Base-by-base conservation (phyloP, 495 filamentous ascomycete genomes). In the Tuber melanosporum region DNA sequence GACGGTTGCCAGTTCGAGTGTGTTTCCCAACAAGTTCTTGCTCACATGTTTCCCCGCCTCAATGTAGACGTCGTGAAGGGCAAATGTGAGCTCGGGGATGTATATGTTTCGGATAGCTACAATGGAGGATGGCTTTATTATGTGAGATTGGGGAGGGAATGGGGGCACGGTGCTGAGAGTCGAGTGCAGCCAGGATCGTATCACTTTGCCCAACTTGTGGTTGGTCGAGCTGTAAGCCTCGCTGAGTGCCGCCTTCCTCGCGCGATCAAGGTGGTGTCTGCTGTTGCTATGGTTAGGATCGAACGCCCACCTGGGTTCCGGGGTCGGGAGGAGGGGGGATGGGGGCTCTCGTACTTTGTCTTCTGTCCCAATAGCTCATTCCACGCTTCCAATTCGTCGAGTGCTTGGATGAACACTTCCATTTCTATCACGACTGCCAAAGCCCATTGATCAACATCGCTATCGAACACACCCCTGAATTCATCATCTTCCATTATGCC, bases 31-130 rank as follows among this genome's bases (percentile, higher is more conserved):
- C 8, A 74, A n/a, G 4, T 26, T 71, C 47, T 79, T 81, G 70
- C 70, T 75, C 46, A 83, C 62, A 44, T 39, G 77, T 75, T 78
- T 83, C 36, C 82, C 80, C 4, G 82, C 82, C 41, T 83, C 82
- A 10, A 83, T 39, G 74, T 83, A 81, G 42, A 83, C 77, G 41
- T 79, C 71, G 41, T 83, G 82, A 43, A 83, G 73, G 6, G 82
- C 79, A 49, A 83, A 75, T 20, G 80, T 81, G 36, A 83, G 49
- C 43, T 83, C 82, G n/a, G 82, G 82, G 62, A 83, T 78, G 49
- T 83, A 83, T 22, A 83, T 82, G 44, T 80, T 75, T 14, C 82
- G 76, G 45, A 83, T 73, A 19, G 74, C 69, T 5, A 19, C 70
- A 44, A 82, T 71, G 22, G 73, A 71, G 26, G 75, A 47, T 17